Base-by-base conservation (phyloP, 768 basidiomycete species). In the Mycena filopes region DNA sequence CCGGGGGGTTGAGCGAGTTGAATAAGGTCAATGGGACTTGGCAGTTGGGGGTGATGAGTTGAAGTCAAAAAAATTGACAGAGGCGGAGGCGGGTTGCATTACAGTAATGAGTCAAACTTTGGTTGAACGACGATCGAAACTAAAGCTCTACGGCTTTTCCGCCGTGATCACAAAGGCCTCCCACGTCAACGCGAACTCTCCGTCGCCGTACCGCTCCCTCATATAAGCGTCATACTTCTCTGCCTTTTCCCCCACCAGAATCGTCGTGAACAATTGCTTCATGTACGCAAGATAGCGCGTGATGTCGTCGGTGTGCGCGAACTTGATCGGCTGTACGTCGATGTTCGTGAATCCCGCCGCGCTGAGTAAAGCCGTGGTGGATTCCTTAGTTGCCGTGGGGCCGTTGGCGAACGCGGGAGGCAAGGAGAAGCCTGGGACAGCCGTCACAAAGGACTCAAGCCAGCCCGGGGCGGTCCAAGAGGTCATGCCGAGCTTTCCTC, bases 401-500 rank as follows among this genome's bases (percentile, higher is more conserved):
- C 59, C 54, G 15, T 26, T 54, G 36, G 21, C 38, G 59, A 66
- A 49, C 2, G 46, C 6, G 28, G 65, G 53, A 16, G 59, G 65
- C 20, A 16, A 5, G 29, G 28, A 9, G 31, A 18, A 60, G 16
- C 33, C 42, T 0, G 43, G 31, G 40, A 43, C 23, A 23, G 36
- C 65, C 18, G 20, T 20, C 13, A 33, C 29, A 26, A 66, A 28
- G 8, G 33, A 40, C 1, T 47, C 45, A 16, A 66, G 21, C 64
- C 64, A 66, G 46, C 64, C 64, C 4, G 64, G 64, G 43, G 18
- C 13, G 20, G 33, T 36, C 64, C 64, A 60, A 3, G 47, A 26
- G 16, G 59, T 66, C 5, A 55, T 25, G 2, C 58, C 65, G 0
- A 66, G 31, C 13, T 43, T 56, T 4, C 65, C 65, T 23, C 59